Evolutionary conservation across 306 rosid genomes (phyloP), one percentile per base, ranked within the genome.

Genomic region (Prunus dulcis): DNA sequence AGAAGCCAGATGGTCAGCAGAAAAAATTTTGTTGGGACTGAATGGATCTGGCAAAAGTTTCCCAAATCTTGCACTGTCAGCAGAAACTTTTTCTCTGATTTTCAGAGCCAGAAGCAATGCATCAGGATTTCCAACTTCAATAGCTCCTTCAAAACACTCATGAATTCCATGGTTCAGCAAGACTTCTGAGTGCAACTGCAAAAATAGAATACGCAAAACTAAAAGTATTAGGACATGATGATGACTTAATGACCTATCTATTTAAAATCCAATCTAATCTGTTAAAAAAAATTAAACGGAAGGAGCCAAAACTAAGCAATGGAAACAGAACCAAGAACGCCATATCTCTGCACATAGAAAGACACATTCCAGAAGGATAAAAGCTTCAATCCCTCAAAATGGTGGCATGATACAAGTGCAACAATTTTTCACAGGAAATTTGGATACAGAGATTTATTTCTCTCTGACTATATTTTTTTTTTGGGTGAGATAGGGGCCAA

Each of bases 61-160:
- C 38, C 80, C 89, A 47, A 88, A 90, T 74, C 71, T 52, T 12
- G 90, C 46, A 76, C 87, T 81, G 46, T 87, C 96, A 28, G 58
- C 50, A 47, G 84, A 76, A 66, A 78, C 58, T 47, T 84, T 90
- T 51, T 90, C 96, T 64, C 82, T 75, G 64, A 89, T 20, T 83
- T 87, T 89, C 76, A 95, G 64, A 79, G 97, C 97, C 78, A 95
- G 84, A 64, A 90, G 91, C 81, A 95, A 76, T 47, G 97, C 93
- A 88, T 95, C 97, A 66, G 99, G 97, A 80, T 95, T 95, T 84
- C 97, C 97, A 55, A 71, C 79, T 79, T 87, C 91, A 17, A 72
- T 77, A 69, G 97, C 95, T 65, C 86, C 88, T 74, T 84, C 89
- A 86, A 92, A 92, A 97, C 99, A 95, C 69, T 92, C 90, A 10